Base-by-base conservation (phyloP, 805 yeast species). In the Saccharomyces kudriavzevii region DNA sequence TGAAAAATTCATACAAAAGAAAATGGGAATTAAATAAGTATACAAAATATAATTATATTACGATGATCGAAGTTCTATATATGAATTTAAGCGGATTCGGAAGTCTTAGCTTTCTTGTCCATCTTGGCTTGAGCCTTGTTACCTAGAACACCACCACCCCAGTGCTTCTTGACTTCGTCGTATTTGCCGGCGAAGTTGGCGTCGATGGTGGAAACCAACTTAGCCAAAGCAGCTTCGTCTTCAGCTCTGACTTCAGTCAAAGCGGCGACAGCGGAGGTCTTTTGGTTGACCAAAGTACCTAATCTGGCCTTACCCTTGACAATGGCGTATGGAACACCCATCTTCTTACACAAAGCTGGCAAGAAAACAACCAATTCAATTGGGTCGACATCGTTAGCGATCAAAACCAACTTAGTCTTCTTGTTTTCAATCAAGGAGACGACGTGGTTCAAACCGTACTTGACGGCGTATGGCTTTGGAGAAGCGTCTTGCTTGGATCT, bases 111-210 rank as follows among this genome's bases (percentile, higher is more conserved):
- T 72, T 76, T 84, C 85, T 87, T 89, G 68, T 82, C 91, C 62
- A 76, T 73, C 81, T 86, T 89, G 72, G 84, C 94, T 71, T 81
- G 82, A 72, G 97, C 89, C 83, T 92, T 94, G 69, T 87, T 79
- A 77, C 98, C 97, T 83, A 94, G 80, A 77, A 89, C 74, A 83
- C 99, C 99, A 83, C 99, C 99, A 83, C 98, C 98, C 99, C 99
- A 92, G 86, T 89, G 96, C 81, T 89, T 90, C 84, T 95, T 92
- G 74, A 82, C 72, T 69, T 94, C 97, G 73, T 92, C 97, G 87
- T 85, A 89, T 79, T 89, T 89, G 74, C 88, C 96, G 69, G 78
- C 75, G 79, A 86, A 92, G 94, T 89, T 90, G 65, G 96, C 85
- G 79, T 89, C 85, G 77, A 92, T 83, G 71, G 98, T 86, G 56